These are phyloP conservation scores for Psilocybe cyanescens DNA, from an alignment of 768 basidiomycete species.

Conservation along the genomic window DNA sequence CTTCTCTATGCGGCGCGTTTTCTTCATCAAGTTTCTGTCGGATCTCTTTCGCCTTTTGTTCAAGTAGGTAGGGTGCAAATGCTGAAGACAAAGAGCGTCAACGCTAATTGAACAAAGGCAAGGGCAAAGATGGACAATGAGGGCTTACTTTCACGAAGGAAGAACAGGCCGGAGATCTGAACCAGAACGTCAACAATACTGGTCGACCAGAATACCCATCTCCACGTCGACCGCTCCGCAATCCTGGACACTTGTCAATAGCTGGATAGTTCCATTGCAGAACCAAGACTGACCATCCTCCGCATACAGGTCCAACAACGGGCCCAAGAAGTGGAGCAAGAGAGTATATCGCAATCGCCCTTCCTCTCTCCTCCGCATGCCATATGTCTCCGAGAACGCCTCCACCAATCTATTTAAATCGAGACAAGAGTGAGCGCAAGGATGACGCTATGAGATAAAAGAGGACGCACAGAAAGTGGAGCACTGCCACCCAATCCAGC, in stretches of 20 bases:
- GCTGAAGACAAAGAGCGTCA: slow-evolving; percentile 28
- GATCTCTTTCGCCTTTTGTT: slow-evolving; percentile 55
- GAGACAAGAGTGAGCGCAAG: not conserved
- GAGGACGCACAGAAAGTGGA: slow-evolving; percentile 57
- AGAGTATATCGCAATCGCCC: slow-evolving; percentile 66
- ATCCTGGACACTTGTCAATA: slow-evolving; percentile 39
- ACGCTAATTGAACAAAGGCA: not conserved
- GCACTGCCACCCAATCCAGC: slow-evolving; percentile 77
- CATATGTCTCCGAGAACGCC: slow-evolving; percentile 70
- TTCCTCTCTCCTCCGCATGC: slow-evolving; percentile 62
- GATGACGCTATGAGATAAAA: slow-evolving; percentile 28
- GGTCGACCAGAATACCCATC: slow-evolving; percentile 80
- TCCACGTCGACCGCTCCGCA: slow-evolving; percentile 65
- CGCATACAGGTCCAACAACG: slow-evolving; percentile 63
- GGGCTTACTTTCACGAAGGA: slow-evolving; percentile 63
- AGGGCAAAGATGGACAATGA: not conserved
- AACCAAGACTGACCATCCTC: slow-evolving; percentile 48
- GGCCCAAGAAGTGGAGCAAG: slow-evolving; percentile 70
- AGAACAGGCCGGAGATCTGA: slow-evolving; percentile 59
- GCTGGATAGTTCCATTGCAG: no score
- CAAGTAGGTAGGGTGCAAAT: slow-evolving; percentile 47
- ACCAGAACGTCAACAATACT: slow-evolving; percentile 57
- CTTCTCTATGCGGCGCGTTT: slow-evolving; percentile 35
- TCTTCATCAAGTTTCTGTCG: slow-evolving; percentile 49
- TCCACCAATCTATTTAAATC: slow-evolving; percentile 52